These are phyloP conservation scores for Boeremia lycopersici DNA, from an alignment of 2,329 filamentous ascomycete genomes.

Conservation along the genomic window DNA sequence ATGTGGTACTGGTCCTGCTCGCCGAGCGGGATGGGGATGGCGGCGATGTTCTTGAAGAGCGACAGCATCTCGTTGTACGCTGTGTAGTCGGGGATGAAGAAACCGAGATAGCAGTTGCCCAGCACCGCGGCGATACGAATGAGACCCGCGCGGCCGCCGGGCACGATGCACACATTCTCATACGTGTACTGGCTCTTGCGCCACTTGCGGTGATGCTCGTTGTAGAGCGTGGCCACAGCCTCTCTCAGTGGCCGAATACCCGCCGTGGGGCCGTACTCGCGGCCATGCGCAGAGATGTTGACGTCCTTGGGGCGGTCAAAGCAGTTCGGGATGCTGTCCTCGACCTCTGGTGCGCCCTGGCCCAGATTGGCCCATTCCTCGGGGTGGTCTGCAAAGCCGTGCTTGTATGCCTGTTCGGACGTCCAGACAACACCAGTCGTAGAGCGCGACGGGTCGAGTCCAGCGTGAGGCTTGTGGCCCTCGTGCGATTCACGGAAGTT, in stretches of 20 bases:
- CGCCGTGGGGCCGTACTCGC: conserved; percentile 91
- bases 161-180: conserved; percentile 97
- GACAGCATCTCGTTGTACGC: conserved; percentile 98
- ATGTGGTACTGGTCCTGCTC: conserved; percentile 91
- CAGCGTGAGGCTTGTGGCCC: conserved; percentile 88
- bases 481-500: conserved; percentile 91
- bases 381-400: conserved; percentile 82
- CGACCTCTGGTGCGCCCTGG: conserved; percentile 91
- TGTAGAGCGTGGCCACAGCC: conserved; percentile 91
- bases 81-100: conserved; percentile 93
- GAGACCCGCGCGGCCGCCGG: conserved; percentile 87
- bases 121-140: conserved; percentile 94
- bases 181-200: conserved; percentile 91
- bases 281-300: conserved; percentile 75
- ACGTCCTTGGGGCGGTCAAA: conserved; percentile 82
- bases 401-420: conserved; percentile 83
- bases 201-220: conserved; percentile 85
- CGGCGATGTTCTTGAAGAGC: conserved; percentile 77
- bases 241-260: conserved; percentile 90
- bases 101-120: conserved; percentile 88
- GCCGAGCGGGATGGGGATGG: conserved; percentile 68
- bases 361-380: conserved; percentile 89
- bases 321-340: conserved; percentile 88
- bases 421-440: conserved; percentile 96
- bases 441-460: conserved; percentile 83